Base-by-base conservation (phyloP, 805 yeast species). In the Ogataea nitratoaversa region DNA sequence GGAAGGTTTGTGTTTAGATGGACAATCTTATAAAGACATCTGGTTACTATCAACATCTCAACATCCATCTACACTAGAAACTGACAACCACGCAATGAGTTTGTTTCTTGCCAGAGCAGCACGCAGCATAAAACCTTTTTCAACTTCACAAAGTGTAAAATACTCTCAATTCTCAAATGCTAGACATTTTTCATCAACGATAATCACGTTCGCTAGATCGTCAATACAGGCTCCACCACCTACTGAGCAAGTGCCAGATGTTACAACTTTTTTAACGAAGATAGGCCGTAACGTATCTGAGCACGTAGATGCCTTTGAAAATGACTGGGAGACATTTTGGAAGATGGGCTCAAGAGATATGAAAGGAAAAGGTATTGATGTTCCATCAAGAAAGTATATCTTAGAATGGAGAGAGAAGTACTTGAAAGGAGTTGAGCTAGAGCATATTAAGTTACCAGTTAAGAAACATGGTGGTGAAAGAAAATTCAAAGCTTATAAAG, bases 401-500 rank as follows among this genome's bases (percentile, higher is more conserved):
- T 63, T 88, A 45, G 67, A 73, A 34, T 89, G 95, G 82, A 71
- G 77, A 36, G 81, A 89, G 54, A 77, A 74, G 52, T 82, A 71
- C 54, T 73, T 77, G 52, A 72, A 76, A 44, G 78, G 81, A 39
- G 72, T 70, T 39, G 53, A 50, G 17, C 65, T 84, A 42, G 54
- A 66, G 42, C 84, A 79, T 54, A 70, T 77, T 48, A 75, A 74
- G 50, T 62, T 68, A 46, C 87, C 90, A 8, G 41, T 31, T n/a
- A 81, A 74, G 69, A 87, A 87, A 71, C 69, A 79, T 65, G 96
- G 96, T 19, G 95, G 96, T 56, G 96, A 89, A 65, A 77, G 96
- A 60, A 83, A 79, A 54, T 75, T 82, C 45, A 78, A 74, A 53
- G 83, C 81, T 56, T 73, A 72, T 49, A 65, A 70, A 14, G 91